phyloP scores from a whole-genome alignment of 495 filamentous ascomycete species.

The Choiromyces venosus region DNA sequence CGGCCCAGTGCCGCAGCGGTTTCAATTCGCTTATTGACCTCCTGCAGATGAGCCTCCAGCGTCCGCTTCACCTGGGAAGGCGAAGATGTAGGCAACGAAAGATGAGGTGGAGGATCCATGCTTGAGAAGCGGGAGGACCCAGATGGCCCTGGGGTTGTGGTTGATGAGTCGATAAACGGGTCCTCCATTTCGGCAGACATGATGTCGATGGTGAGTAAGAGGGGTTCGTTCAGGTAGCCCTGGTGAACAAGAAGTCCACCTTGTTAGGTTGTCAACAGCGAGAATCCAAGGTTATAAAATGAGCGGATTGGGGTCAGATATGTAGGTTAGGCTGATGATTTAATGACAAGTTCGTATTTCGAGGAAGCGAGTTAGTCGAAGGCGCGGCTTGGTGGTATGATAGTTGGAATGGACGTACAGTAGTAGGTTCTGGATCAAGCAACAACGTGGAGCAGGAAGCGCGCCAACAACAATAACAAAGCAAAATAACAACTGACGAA shows the following conservation, averaged over 20 bases:
- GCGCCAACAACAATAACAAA: not conserved
- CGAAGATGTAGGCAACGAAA: slow-evolving; percentile 68
- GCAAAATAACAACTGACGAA: not conserved
- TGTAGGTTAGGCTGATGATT: not conserved
- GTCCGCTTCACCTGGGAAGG: slow-evolving; percentile 81
- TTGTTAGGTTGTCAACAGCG: not conserved
- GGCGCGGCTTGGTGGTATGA: not conserved
- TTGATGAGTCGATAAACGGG: slow-evolving; percentile 49
- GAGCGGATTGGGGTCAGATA: not conserved
- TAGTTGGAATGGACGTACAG: not conserved
- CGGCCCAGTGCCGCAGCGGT: slow-evolving; percentile 84
- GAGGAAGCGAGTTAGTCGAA: not conserved
- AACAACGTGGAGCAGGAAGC: not conserved
- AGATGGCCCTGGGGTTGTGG: not conserved
- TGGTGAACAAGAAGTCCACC: not conserved
- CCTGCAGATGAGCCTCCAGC: slow-evolving; percentile 81
- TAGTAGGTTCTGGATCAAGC: not conserved
- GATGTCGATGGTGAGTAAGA: slow-evolving; percentile 21
- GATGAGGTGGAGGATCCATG: slow-evolving; percentile 71
- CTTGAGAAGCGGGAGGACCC: slow-evolving; percentile 43
- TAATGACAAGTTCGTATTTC: too few species aligned
- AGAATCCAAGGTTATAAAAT: not conserved
- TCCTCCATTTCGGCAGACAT: slow-evolving; percentile 49
- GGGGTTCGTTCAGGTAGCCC: not conserved
- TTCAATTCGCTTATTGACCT: slow-evolving; percentile 84